A percentile compares a stretch with the other conserved stretches of the same genome.
Conservation (phyloP, 306 rosid species). For the Prunus padus region DNA sequence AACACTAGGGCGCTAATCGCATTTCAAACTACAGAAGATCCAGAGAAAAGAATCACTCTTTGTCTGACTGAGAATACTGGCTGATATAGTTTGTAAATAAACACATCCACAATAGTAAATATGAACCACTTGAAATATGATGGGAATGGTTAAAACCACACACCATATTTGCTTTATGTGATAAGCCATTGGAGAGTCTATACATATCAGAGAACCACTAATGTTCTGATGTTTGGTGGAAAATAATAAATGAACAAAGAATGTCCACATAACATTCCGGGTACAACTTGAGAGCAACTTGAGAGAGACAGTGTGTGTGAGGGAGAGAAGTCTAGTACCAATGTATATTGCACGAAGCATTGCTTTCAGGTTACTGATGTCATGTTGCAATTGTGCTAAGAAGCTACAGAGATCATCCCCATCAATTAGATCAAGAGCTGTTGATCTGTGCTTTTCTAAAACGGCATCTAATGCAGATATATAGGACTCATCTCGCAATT, state of each 20-base stretch:
- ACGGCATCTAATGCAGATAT: conserved; percentile 74
- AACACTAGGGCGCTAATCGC: neutral
- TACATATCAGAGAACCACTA: neutral
- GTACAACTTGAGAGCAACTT: neutral
- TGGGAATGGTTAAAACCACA: neutral
- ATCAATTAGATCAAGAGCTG: conserved; percentile 80
- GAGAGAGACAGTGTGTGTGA: conserved; percentile 16
- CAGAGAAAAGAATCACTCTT: neutral
- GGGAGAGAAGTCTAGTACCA: conserved; percentile 39
- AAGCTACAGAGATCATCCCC: conserved; percentile 71
- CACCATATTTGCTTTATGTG: neutral
- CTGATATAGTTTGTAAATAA: neutral
- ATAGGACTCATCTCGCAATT: conserved; percentile 80
- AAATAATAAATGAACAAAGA: neutral
- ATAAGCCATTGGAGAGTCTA: neutral
- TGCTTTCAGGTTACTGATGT: conserved; percentile 78
- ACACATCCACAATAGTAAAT: neutral
- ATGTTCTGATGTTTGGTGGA: neutral
- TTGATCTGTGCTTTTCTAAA: conserved; percentile 72
- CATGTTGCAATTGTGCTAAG: conserved; percentile 64
- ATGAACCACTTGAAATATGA: neutral
- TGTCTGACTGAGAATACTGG: neutral
- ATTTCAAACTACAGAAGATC: neutral
- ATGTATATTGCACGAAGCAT: conserved; percentile 99
- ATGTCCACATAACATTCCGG: neutral